Conservation (phyloP, 352 stramenopile genomes). For the Globisporangium rhizosaccharum region DNA sequence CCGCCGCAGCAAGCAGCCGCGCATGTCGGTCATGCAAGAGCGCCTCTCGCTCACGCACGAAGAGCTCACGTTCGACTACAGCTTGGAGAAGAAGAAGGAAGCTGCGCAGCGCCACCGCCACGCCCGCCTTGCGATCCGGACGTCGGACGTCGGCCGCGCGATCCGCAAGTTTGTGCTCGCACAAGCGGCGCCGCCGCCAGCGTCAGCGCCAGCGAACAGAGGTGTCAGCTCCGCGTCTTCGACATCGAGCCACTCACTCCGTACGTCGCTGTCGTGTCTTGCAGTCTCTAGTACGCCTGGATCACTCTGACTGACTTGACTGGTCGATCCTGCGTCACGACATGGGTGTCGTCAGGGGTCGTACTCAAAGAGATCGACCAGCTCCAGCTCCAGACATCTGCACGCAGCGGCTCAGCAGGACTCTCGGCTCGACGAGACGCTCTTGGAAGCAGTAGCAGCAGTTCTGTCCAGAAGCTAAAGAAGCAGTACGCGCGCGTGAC, state of each 20-base stretch:
- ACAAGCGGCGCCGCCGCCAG: conserved; percentile 16
- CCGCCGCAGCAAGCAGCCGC: conserved; percentile 14
- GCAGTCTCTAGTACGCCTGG: neutral
- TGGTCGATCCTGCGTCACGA: no score
- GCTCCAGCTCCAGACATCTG: conserved; percentile 22
- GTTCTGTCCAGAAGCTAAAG: neutral
- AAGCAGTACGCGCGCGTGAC: conserved; percentile 51
- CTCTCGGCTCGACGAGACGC: neutral
- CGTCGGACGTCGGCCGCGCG: conserved; percentile 32
- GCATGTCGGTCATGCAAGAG: conserved; percentile 43
- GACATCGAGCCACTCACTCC: conserved; percentile 11
- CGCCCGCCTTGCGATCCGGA: conserved; percentile 8
- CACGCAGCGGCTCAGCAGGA: conserved; percentile 3
- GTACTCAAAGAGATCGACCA: conserved; percentile 53
- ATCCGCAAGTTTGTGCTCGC: conserved; percentile 41
- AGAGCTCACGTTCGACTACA: conserved; percentile 20
- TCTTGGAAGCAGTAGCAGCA: neutral
- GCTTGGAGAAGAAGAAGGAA: conserved; percentile 4
- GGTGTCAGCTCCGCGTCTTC: no score
- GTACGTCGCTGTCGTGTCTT: conserved; percentile 3
- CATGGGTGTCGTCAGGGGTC: conserved; percentile 17
- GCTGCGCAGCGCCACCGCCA: neutral
- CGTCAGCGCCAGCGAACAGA: neutral
- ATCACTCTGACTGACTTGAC: neutral
- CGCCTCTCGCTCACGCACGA: conserved; percentile 36